Base-by-base conservation (phyloP, 164 flowering plant genomes). In the Piper betle region DNA sequence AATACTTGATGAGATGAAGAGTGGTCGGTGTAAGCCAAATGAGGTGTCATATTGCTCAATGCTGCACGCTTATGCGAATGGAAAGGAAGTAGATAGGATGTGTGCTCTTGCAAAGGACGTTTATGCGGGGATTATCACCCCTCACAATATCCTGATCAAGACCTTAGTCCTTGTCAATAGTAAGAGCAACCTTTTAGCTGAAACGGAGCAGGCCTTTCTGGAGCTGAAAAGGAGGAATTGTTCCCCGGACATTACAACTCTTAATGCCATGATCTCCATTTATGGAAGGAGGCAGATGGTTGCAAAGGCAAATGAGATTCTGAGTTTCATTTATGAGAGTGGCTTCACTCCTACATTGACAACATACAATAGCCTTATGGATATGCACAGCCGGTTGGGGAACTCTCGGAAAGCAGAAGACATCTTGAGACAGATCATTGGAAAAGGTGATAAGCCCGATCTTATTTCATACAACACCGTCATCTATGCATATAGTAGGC, bases 41-140 rank as follows among this genome's bases (percentile, higher is more conserved):
- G 95, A 85, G 63, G 69, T 79, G 37, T 77, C 93, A 4, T 94
- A 84, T 73, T 77, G 77, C 63, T 85, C 89, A 57, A 68, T 94
- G 77, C 79, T 94, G 57, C 92, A 94, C 74, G 91, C 93, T 53
- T 91, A 88, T 81, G 93, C 93, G 33, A 90, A 88, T 70, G 96
- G 85, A 57, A 85, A 79, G 72, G 79, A 84, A 67, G 69, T 84
- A 41, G 84, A 84, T 42, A 79, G 79, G 42, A 83, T 94, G 86
- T 58, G 58, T 65, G 68, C 75, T 72, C 87, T 91, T 67, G 83
- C 88, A 4, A 78, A 81, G 42, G 87, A 88, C n/a, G 81, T 94
- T 64, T 88, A 84, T 64, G 79, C 89, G 53, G 89, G 84, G 43
- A 55, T 38, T 5, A 81, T 86, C 46, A 73, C 82, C 60, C 80